Evolutionary conservation across 495 filamentous ascomycete genomes (phyloP).

Genomic region (Hyaloscypha variabilis): DNA sequence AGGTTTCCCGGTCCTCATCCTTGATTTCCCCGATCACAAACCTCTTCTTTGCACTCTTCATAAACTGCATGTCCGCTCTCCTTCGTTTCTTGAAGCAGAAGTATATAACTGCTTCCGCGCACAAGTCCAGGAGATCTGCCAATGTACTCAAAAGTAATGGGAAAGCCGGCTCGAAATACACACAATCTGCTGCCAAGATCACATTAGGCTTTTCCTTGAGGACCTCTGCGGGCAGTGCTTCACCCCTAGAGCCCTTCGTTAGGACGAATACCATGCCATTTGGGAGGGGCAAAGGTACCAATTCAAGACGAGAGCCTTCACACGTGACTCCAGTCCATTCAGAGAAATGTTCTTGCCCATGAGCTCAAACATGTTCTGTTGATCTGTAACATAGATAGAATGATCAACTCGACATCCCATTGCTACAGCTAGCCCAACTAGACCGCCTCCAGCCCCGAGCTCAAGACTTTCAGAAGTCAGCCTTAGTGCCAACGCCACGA

Average conservation of each 20-base stretch:
- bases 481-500: background rate
- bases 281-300: slow-evolving; percentile 64
- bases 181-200: slow-evolving; percentile 92
- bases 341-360: slow-evolving; percentile 83
- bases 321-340: slow-evolving; percentile 67
- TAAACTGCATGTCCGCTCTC: slow-evolving; percentile 71
- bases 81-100: slow-evolving; percentile 96
- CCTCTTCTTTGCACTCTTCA: slow-evolving; percentile 66
- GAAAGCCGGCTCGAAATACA: slow-evolving; percentile 96
- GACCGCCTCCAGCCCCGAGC: slow-evolving; percentile 87
- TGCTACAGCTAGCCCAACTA: slow-evolving; percentile 77
- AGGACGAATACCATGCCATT: background rate
- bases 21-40: slow-evolving; percentile 65
- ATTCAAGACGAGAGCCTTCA: slow-evolving; percentile 67
- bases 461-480: slow-evolving; percentile 66
- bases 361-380: slow-evolving; percentile 76
- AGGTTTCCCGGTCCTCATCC: slow-evolving; percentile 59
- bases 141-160: slow-evolving; percentile 84
- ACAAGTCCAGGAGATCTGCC: slow-evolving; percentile 55
- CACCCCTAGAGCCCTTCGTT: slow-evolving; percentile 46
- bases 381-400: slow-evolving; percentile 80
- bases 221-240: slow-evolving; percentile 52
- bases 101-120: slow-evolving; percentile 68
- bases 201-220: slow-evolving; percentile 63
- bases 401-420: slow-evolving; percentile 51